phyloP scores from a whole-genome alignment of 208 protist species.

The Zelonia costaricensis region DNA sequence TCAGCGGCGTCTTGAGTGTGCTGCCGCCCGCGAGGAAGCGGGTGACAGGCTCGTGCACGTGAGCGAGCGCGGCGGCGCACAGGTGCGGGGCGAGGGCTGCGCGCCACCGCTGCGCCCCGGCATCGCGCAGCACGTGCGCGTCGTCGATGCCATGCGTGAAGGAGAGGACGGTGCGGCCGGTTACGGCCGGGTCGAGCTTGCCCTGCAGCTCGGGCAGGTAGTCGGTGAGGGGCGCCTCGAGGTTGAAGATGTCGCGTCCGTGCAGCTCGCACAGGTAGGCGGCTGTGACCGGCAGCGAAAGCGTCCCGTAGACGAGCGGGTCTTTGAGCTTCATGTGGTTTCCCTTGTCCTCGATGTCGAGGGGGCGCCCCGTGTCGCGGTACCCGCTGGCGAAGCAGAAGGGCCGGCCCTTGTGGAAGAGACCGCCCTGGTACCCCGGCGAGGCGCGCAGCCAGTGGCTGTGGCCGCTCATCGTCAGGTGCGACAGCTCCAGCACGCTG shows the following conservation, averaged over 20 bases:
- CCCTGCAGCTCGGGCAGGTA: slow-evolving; percentile 70
- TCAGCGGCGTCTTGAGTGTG: slow-evolving; percentile 13
- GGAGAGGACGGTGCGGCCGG: slow-evolving; percentile 66
- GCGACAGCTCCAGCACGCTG: slow-evolving; percentile 76
- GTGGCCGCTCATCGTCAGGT: slow-evolving; percentile 80
- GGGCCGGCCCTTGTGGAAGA: slow-evolving; percentile 74
- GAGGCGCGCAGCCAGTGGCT: slow-evolving; percentile 73
- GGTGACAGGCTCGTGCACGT: slow-evolving; percentile 58
- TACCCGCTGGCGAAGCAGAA: slow-evolving; percentile 86
- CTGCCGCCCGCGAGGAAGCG: slow-evolving; percentile 53
- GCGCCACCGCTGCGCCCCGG: slow-evolving; percentile 21
- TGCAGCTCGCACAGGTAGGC: slow-evolving; percentile 82
- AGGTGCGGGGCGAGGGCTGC: slow-evolving; percentile 30
- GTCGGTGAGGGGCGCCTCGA: slow-evolving; percentile 43
- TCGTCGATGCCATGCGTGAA: slow-evolving; percentile 68
- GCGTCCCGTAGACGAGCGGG: slow-evolving; percentile 66
- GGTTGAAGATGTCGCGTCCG: slow-evolving; percentile 57
- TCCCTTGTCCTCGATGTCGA: slow-evolving; percentile 83
- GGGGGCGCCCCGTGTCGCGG: slow-evolving; percentile 62
- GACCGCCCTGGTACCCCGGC: slow-evolving; percentile 77
- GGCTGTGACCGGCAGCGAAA: slow-evolving; percentile 72
- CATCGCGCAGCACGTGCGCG: slow-evolving; percentile 41
- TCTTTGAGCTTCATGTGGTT: slow-evolving; percentile 87
- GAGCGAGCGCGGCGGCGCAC: slow-evolving; percentile 40
- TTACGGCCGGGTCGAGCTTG: slow-evolving; percentile 40